A percentile compares a stretch with the other conserved stretches of the same genome.
Conservation (phyloP, 23 red algal genomes). For the Gracilaria vermiculophylla region DNA sequence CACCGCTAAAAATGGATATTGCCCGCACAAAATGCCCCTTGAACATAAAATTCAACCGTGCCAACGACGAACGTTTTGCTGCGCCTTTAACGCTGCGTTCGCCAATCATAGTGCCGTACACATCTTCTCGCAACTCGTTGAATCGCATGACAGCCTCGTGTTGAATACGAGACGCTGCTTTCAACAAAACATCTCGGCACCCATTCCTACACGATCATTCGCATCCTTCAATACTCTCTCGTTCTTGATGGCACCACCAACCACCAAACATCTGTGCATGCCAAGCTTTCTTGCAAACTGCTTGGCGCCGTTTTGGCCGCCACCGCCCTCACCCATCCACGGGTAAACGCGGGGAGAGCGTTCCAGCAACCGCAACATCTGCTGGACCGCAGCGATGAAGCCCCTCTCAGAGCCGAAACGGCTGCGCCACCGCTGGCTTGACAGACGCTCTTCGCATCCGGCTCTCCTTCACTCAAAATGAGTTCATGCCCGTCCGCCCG, state of each 20-base stretch:
- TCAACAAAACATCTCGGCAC: slow-evolving; percentile 65
- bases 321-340: slow-evolving; percentile 92
- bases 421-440: slow-evolving; percentile 83
- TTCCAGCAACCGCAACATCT: slow-evolving; percentile 61
- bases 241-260: slow-evolving; percentile 10
- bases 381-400: slow-evolving; percentile 56
- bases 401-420: slow-evolving; percentile 74
- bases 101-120: slow-evolving; percentile 46
- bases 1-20: slow-evolving; percentile 75
- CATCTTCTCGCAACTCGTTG: slow-evolving; percentile 73
- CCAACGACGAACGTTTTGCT: slow-evolving; percentile 52
- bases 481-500: slow-evolving; percentile 46
- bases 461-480: slow-evolving; percentile 90
- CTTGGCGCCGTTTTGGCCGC: slow-evolving; percentile 72
- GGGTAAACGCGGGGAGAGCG: slow-evolving; percentile 73
- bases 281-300: slow-evolving; percentile 88
- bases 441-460: slow-evolving; percentile 86
- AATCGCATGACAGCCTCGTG: slow-evolving; percentile 78
- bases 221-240: slow-evolving; percentile 63
- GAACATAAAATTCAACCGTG: slow-evolving; percentile 61
- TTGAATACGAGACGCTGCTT: slow-evolving; percentile 28
- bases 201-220: slow-evolving; percentile 74
- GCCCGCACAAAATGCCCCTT: slow-evolving; percentile 85
- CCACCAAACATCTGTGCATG: slow-evolving; percentile 60
- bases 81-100: slow-evolving; percentile 36